These are phyloP conservation scores for Nothophoma quercina DNA, from an alignment of 2,329 filamentous ascomycete genomes.

Conservation along the genomic window DNA sequence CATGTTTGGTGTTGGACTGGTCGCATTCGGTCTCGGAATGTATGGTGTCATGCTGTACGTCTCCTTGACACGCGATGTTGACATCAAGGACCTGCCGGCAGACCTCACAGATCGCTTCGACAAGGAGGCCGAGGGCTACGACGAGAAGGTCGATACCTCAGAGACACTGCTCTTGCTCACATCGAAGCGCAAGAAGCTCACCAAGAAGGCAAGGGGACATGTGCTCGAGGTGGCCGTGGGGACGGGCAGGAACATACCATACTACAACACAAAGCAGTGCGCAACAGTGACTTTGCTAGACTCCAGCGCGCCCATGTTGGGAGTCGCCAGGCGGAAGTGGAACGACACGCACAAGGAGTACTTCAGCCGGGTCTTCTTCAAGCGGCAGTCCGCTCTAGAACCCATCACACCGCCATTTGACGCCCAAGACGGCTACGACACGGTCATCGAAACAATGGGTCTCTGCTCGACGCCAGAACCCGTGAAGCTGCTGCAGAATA, in stretches of 20 bases:
- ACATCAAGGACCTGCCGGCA: constrained; percentile 38
- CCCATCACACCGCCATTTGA: constrained; percentile 53
- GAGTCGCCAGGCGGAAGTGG: constrained; percentile 59
- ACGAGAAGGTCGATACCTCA: constrained; percentile 55
- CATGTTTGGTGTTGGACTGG: constrained; percentile 40
- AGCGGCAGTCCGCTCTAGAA: constrained; percentile 54
- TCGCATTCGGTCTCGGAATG: constrained; percentile 51
- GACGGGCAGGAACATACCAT: constrained; percentile 58
- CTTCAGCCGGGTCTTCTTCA: constrained; percentile 50
- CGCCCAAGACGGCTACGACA: constrained; percentile 55
- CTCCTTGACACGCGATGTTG: constrained; percentile 36
- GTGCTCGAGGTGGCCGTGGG: constrained; percentile 60
- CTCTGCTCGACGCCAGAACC: constrained; percentile 59
- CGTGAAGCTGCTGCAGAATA: constrained; percentile 53
- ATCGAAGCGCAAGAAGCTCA: constrained; percentile 51
- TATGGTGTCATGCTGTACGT: constrained; percentile 50
- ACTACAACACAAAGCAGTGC: constrained; percentile 52
- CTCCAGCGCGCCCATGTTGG: constrained; percentile 57
- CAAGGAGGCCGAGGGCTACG: constrained; percentile 54
- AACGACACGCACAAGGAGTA: constrained; percentile 50
- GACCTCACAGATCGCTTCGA: constrained; percentile 58
- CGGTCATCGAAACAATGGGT: constrained; percentile 61
- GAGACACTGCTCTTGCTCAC: constrained; percentile 55
- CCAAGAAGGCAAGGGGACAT: constrained; percentile 52
- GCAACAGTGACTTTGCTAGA: constrained; percentile 58